A percentile compares a stretch with the other conserved stretches of the same genome.
Evolutionary conservation across 441 rosid genomes (phyloP).

Genomic region (Pelargonium citronellum): DNA sequence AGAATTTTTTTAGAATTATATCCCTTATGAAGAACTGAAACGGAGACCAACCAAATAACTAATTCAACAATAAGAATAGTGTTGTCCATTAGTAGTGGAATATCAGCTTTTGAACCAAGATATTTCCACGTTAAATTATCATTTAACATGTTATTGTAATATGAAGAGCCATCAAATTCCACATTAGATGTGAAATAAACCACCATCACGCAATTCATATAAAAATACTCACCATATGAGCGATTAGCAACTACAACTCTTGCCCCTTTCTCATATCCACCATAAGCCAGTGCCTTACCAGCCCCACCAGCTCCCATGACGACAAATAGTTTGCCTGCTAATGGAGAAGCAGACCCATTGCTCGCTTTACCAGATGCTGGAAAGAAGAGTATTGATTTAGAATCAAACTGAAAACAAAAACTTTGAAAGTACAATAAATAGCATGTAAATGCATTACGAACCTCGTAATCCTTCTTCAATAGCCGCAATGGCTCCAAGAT

Average conservation of each 20-base stretch:
- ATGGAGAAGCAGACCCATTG: conserved; percentile 38
- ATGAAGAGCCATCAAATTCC: neutral
- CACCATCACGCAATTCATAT: neutral
- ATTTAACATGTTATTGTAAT: neutral
- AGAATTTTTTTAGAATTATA: too few relatives aligned
- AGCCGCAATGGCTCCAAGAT: conserved; percentile 68
- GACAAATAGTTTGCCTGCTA: conserved; percentile 59
- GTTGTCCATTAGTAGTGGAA: too few relatives aligned
- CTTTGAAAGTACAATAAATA: conserved; percentile 11
- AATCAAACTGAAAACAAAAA: conserved; percentile 15
- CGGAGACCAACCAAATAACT: too few relatives aligned
- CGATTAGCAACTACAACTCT: conserved; percentile 59
- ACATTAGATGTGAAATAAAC: conserved; percentile 5
- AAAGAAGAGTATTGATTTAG: conserved; percentile 9
- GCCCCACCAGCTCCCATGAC: conserved; percentile 85
- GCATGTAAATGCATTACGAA: conserved; percentile 24
- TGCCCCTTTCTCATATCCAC: conserved; percentile 70
- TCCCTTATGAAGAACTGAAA: too few relatives aligned
- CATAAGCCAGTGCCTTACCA: conserved; percentile 76
- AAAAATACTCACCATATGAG: conserved; percentile 44
- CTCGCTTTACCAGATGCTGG: conserved; percentile 33
- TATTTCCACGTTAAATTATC: too few relatives aligned
- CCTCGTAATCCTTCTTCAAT: conserved; percentile 68
- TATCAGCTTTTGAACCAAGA: too few relatives aligned
- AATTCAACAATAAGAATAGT: too few relatives aligned